A percentile compares a stretch with the other conserved stretches of the same genome.
phyloP scores from a whole-genome alignment of 2,329 filamentous ascomycete species.

The Aspergillus spinulosporus region DNA sequence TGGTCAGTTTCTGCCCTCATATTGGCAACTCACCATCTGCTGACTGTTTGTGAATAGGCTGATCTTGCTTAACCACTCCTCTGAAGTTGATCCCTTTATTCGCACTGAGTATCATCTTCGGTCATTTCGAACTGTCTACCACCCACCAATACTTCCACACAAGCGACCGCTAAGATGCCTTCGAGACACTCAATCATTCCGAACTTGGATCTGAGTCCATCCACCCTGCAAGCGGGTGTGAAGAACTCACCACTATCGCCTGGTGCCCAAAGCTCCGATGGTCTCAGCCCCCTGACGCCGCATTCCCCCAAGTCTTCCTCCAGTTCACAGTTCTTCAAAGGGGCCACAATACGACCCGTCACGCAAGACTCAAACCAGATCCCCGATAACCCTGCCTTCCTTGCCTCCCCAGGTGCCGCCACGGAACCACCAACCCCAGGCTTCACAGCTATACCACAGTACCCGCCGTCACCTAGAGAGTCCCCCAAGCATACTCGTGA shows the following conservation, averaged over 20 bases:
- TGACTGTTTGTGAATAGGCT: slow-evolving; percentile 11
- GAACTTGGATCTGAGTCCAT: slow-evolving; percentile 40
- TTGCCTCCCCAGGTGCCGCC: slow-evolving; percentile 30
- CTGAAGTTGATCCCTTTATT: slow-evolving; percentile 6
- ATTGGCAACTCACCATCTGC: not conserved
- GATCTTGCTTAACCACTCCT: not conserved
- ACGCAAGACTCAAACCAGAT: slow-evolving; percentile 37
- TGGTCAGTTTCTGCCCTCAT: slow-evolving; percentile 6
- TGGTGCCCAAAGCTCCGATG: slow-evolving; percentile 38
- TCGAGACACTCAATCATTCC: slow-evolving; percentile 39
- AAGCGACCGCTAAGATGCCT: slow-evolving; percentile 34
- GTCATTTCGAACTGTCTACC: not conserved
- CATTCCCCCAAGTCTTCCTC: slow-evolving; percentile 41
- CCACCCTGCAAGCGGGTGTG: slow-evolving; percentile 31
- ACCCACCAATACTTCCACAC: slow-evolving; percentile 14
- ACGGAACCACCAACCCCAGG: slow-evolving; percentile 41
- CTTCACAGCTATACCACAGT: slow-evolving; percentile 48
- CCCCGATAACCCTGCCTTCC: slow-evolving; percentile 29
- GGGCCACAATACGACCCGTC: slow-evolving; percentile 44
- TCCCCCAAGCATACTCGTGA: slow-evolving; percentile 45
- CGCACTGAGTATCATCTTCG: not conserved
- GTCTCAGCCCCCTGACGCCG: slow-evolving; percentile 38
- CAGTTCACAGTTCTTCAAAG: slow-evolving; percentile 40
- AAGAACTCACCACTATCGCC: slow-evolving; percentile 38
- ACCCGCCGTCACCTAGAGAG: slow-evolving; percentile 46